Conservation (phyloP, 1,284 basidiomycete genomes). For the Leccinum subspadiceum region DNA sequence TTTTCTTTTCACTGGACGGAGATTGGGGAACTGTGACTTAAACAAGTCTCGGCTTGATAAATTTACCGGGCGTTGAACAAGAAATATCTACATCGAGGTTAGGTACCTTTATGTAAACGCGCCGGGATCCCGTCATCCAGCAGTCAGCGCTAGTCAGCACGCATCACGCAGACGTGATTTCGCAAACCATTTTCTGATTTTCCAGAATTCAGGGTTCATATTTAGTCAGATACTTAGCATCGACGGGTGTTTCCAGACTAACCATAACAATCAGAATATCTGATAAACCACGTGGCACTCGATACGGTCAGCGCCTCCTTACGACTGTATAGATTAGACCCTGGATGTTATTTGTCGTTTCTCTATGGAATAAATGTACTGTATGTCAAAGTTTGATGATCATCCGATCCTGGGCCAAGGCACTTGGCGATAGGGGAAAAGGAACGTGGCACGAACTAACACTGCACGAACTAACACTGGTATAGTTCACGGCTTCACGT, state of each 20-base stretch:
- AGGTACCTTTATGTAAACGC: not conserved
- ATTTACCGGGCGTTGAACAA: not conserved
- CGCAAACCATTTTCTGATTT: not conserved
- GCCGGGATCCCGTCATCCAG: not conserved
- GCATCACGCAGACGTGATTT: constrained; percentile 1
- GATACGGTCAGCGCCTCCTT: no score
- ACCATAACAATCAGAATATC: not conserved
- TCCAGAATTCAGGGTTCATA: constrained; percentile 3
- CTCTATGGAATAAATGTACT: not conserved
- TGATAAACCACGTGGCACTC: not conserved
- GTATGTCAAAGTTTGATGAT: constrained; percentile 9
- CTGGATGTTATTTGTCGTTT: not conserved
- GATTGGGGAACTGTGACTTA: not conserved
- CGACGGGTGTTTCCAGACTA: not conserved
- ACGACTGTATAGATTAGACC: not conserved
- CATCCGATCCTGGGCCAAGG: constrained; percentile 5
- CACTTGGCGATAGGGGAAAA: not conserved
- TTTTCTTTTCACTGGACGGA: not conserved
- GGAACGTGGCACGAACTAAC: not conserved
- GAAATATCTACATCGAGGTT: not conserved
- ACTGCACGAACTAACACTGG: not conserved
- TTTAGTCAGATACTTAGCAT: constrained; percentile 2
- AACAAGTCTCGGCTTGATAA: not conserved
- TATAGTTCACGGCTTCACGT: not conserved
- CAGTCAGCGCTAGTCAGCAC: not conserved